Conservation (phyloP, 371 early-diverging fungal species). For the Dichotomocladium elegans region DNA sequence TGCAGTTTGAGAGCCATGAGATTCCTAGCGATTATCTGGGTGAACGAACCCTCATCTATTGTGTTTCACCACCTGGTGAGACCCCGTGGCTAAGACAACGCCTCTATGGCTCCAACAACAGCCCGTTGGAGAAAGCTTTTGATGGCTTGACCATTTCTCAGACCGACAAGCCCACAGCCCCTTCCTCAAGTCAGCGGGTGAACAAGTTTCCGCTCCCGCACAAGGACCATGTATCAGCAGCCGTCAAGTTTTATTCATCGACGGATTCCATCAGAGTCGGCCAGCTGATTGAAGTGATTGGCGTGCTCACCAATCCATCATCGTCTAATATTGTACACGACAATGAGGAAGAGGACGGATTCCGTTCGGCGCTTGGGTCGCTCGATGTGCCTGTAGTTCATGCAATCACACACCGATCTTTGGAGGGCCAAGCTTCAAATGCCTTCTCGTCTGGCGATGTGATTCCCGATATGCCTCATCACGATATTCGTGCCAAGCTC, state of each 20-base stretch:
- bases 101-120: background rate
- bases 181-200: too few species aligned
- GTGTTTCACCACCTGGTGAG: constrained; percentile 64
- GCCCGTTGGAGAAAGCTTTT: background rate
- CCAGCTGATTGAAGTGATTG: constrained; percentile 58
- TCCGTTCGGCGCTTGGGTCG: constrained; percentile 16
- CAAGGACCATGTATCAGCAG: constrained; percentile 38
- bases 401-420: constrained; percentile 28
- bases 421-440: constrained; percentile 5
- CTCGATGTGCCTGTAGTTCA: constrained; percentile 34
- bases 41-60: constrained; percentile 48
- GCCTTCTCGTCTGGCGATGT: constrained; percentile 7
- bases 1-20: background rate
- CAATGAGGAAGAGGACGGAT: background rate
- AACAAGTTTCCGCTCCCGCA: constrained; percentile 55
- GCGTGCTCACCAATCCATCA: constrained; percentile 33
- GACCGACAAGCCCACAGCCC: constrained; percentile 3
- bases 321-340: too few species aligned
- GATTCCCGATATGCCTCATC: background rate
- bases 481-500: constrained; percentile 35
- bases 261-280: constrained; percentile 46
- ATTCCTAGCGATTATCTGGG: constrained; percentile 26
- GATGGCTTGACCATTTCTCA: background rate
- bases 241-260: constrained; percentile 50
- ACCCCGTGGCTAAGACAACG: constrained; percentile 41